phyloP scores from a whole-genome alignment of 768 basidiomycete species.

The Lactifluus volemus region DNA sequence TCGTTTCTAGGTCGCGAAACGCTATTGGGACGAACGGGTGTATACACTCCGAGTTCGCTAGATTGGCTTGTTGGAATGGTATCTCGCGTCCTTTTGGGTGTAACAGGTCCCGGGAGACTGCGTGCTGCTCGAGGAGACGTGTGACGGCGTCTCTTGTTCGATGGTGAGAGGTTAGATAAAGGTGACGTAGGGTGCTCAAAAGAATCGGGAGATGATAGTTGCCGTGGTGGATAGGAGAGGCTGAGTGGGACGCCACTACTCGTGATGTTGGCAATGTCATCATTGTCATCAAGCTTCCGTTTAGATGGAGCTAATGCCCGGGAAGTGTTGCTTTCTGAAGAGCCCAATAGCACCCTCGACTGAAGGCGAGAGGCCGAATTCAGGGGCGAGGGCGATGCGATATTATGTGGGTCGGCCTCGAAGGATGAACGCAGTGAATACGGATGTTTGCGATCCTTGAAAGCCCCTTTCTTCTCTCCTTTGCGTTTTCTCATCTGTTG shows the following conservation, averaged over 20 bases:
- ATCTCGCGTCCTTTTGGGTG: not conserved
- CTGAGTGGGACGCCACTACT: slow-evolving; percentile 14
- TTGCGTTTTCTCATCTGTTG: not conserved
- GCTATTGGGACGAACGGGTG: not conserved
- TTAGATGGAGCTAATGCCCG: not conserved
- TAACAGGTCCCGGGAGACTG: not conserved
- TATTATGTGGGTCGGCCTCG: not conserved
- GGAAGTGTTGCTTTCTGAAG: not conserved
- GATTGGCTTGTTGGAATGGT: slow-evolving; percentile 14
- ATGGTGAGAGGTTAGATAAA: not conserved
- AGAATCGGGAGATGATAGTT: not conserved
- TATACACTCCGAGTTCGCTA: slow-evolving; percentile 11
- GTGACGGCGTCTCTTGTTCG: slow-evolving; percentile 1
- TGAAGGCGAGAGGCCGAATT: not conserved
- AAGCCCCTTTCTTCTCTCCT: not conserved
- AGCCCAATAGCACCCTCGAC: not conserved
- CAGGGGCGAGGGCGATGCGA: not conserved
- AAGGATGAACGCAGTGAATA: not conserved
- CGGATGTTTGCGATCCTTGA: not conserved
- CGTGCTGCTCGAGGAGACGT: not conserved
- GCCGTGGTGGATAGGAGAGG: slow-evolving; percentile 9
- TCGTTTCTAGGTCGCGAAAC: not conserved
- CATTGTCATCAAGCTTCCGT: slow-evolving; percentile 8
- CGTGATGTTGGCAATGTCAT: not conserved
- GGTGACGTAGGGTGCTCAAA: not conserved